These are phyloP conservation scores for Ustilago tritici DNA, from an alignment of 1,284 basidiomycete genomes.

Conservation along the genomic window DNA sequence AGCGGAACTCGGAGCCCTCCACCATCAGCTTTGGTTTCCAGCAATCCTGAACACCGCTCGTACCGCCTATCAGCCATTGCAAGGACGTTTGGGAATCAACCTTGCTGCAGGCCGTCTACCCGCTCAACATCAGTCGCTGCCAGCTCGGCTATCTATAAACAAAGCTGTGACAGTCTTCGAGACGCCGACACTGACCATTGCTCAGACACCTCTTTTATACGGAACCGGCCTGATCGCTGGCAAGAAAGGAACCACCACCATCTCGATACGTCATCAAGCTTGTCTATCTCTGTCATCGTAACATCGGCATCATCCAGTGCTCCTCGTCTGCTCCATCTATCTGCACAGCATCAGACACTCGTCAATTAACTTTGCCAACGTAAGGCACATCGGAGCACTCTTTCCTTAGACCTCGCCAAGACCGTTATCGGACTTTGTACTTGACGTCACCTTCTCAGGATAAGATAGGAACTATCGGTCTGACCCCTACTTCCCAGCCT, in stretches of 20 bases:
- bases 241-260: constrained; percentile 5
- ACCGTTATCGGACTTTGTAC: neutral
- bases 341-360: neutral
- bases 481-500: no score
- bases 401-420: neutral
- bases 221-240: constrained; percentile 15
- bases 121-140: neutral
- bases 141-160: neutral
- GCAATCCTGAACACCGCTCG: constrained; percentile 17
- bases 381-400: neutral
- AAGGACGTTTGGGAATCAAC: constrained; percentile 13
- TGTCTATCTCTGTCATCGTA: neutral
- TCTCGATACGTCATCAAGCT: neutral
- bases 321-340: constrained; percentile 21
- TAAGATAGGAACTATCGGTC: neutral
- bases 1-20: constrained; percentile 34
- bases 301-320: neutral
- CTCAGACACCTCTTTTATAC: neutral
- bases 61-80: neutral
- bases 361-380: neutral
- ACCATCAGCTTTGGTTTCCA: constrained; percentile 25
- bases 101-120: neutral
- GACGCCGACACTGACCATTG: neutral
- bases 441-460: neutral
- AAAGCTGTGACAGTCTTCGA: neutral